Base-by-base conservation (phyloP, 2,329 filamentous ascomycete genomes). In the Pyrenophora graminea region DNA sequence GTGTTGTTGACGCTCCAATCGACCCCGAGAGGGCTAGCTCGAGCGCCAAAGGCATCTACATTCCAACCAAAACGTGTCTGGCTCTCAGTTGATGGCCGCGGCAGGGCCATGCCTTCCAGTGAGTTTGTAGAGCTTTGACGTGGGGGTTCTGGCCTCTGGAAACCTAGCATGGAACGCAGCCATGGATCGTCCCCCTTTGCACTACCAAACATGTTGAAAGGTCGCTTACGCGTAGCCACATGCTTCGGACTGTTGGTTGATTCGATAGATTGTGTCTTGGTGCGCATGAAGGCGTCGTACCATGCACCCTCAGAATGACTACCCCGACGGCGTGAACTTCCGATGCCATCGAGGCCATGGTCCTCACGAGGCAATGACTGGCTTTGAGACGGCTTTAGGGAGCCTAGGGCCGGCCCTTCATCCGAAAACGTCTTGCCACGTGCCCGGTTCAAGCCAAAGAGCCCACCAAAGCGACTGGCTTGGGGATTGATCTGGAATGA, bases 311-410 rank as follows among this genome's bases (percentile, higher is more conserved):
- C 55, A 65, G 78, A 69, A 74, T 73, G 56, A 67, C 76, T 65
- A 81, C 87, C 61, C 82, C 88, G 54, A 19, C 84, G 78, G 47
- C 79, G 77, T 48, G 78, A 76, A 19, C 74, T 72, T 8, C 77
- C 78, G 37, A 77, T 76, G 3, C 79, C 74, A 58, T 84, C 81
- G 34, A 79, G 67, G 5, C 58, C 71, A 40, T 70, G 70, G 23
- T 79, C 79, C 36, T 85, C 80, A 31, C 83, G 77, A 5, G 90
- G 90, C 59, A 94, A 85, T 0, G 90, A 93, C 66, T 90, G 88
- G 63, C 88, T 91, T 67, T 93, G 88, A 0, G 83, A 82, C 25
- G 83, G 75, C 65, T 89, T 90, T 12, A 92, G 76, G 17, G 82
- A 85, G 1, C 90, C 90, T 6, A 91, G 73, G 1, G 82, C 78